phyloP scores from a whole-genome alignment of 2,329 filamentous ascomycete species.

The Verticillium zaregamsianum region DNA sequence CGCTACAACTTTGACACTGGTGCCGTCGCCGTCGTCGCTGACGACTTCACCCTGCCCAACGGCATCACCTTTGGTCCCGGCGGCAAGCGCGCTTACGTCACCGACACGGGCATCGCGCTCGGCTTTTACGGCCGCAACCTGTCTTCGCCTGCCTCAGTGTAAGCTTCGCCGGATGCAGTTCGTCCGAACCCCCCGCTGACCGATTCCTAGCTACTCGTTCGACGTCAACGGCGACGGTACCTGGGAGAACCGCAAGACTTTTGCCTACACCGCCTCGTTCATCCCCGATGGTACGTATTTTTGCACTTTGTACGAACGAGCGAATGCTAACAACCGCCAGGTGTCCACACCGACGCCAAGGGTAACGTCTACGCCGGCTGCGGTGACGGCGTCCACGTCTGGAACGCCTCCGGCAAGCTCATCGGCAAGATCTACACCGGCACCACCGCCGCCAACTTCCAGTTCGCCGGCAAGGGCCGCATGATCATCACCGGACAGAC shows the following conservation, averaged over 20 bases:
- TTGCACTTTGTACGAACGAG: too few relatives aligned
- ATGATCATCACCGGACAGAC: conserved; percentile 31
- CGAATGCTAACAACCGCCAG: background rate
- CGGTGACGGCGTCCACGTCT: conserved; percentile 46
- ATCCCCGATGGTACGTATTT: conserved; percentile 50
- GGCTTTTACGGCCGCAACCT: conserved; percentile 37
- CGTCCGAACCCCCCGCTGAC: conserved; percentile 1
- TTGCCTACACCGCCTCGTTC: conserved; percentile 50
- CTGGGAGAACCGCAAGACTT: conserved; percentile 44
- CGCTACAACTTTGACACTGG: conserved; percentile 46
- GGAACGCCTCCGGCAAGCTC: conserved; percentile 38
- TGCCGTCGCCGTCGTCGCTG: conserved; percentile 50
- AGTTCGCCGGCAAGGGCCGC: conserved; percentile 33
- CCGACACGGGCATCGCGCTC: conserved; percentile 50
- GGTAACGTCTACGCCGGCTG: conserved; percentile 52
- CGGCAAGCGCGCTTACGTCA: conserved; percentile 47
- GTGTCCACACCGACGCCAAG: conserved; percentile 47
- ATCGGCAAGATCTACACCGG: conserved; percentile 54
- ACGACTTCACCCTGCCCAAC: conserved; percentile 53
- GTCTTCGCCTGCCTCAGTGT: conserved; percentile 43
- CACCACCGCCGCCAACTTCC: conserved; percentile 39
- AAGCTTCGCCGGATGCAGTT: conserved; percentile 14
- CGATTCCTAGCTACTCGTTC: conserved; percentile 35
- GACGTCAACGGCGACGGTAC: conserved; percentile 41
- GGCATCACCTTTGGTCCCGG: conserved; percentile 54